A percentile compares a stretch with the other conserved stretches of the same genome.
Evolutionary conservation across 345 rosid genomes (phyloP).

Genomic region (Excoecaria cochinchinensis): DNA sequence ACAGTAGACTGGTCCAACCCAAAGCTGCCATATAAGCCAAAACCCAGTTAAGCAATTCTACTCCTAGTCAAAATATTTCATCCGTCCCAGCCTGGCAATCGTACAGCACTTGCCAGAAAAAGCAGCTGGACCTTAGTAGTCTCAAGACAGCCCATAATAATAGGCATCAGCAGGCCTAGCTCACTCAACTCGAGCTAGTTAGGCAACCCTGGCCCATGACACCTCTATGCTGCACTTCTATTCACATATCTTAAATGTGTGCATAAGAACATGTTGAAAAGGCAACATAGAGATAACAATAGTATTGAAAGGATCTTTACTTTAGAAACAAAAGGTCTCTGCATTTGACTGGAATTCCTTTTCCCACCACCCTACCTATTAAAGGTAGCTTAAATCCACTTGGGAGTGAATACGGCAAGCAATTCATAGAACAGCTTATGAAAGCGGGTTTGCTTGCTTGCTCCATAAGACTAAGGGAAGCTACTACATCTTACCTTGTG

Average conservation of each 20-base stretch:
- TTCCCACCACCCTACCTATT: neutral
- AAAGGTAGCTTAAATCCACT: constrained; percentile 13
- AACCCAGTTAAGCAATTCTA: neutral
- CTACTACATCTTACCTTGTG: constrained; percentile 67
- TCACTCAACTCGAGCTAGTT: neutral
- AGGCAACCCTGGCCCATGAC: neutral
- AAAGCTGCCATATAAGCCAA: neutral
- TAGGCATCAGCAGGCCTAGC: neutral
- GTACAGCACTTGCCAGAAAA: neutral
- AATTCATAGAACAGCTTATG: constrained; percentile 3
- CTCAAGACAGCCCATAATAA: neutral
- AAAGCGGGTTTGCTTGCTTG: neutral
- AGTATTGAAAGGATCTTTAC: neutral
- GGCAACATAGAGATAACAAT: neutral
- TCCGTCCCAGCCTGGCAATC: too few relatives aligned
- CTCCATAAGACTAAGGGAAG: constrained; percentile 9
- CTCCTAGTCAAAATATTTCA: neutral
- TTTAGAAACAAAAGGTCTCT: neutral
- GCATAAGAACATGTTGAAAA: neutral
- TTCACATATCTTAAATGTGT: neutral
- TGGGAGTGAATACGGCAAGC: neutral
- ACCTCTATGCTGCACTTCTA: neutral
- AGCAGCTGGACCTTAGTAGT: neutral
- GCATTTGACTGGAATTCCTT: neutral
- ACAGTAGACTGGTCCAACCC: neutral